These are phyloP conservation scores for Cercophora newfieldiana DNA, from an alignment of 495 filamentous ascomycete species.

Conservation along the genomic window DNA sequence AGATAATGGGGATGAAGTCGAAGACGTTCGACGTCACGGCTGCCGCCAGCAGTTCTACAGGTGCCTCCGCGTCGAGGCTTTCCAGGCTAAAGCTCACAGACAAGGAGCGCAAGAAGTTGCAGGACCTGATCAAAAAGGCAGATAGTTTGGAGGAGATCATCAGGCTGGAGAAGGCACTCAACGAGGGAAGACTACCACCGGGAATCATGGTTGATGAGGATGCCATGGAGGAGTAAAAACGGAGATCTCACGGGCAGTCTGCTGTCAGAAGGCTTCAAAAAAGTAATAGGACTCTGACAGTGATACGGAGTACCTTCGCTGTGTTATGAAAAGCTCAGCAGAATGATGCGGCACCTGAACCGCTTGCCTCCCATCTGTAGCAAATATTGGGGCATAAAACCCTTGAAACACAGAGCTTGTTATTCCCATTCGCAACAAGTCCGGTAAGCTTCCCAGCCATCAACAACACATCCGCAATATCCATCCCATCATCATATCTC, in stretches of 20 bases:
- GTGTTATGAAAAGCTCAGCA: not conserved
- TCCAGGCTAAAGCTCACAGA: conserved; percentile 61
- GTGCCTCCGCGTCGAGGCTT: conserved; percentile 56
- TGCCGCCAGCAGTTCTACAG: conserved; percentile 39
- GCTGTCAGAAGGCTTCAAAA: too few species aligned
- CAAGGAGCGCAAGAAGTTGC: conserved; percentile 73
- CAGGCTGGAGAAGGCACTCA: conserved; percentile 77
- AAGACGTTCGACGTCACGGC: conserved; percentile 69
- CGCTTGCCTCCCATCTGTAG: too few species aligned
- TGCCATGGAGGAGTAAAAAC: conserved; percentile 54
- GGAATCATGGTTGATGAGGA: conserved; percentile 55
- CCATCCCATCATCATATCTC: too few species aligned
- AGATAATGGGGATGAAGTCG: conserved; percentile 89
- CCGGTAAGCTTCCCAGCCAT: too few species aligned
- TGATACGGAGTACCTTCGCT: not conserved
- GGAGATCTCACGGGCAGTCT: too few species aligned
- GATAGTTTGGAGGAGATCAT: conserved; percentile 85
- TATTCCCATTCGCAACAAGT: too few species aligned
- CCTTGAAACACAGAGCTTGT: too few species aligned
- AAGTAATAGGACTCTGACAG: not conserved
- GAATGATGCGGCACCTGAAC: not conserved
- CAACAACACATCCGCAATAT: too few species aligned
- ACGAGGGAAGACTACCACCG: conserved; percentile 79
- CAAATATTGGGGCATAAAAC: too few species aligned
- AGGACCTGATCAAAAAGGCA: conserved; percentile 63